A percentile compares a stretch with the other conserved stretches of the same genome.
These are phyloP conservation scores for Drechslerella coelobrocha DNA, from an alignment of 2,329 filamentous ascomycete genomes.

Conservation along the genomic window DNA sequence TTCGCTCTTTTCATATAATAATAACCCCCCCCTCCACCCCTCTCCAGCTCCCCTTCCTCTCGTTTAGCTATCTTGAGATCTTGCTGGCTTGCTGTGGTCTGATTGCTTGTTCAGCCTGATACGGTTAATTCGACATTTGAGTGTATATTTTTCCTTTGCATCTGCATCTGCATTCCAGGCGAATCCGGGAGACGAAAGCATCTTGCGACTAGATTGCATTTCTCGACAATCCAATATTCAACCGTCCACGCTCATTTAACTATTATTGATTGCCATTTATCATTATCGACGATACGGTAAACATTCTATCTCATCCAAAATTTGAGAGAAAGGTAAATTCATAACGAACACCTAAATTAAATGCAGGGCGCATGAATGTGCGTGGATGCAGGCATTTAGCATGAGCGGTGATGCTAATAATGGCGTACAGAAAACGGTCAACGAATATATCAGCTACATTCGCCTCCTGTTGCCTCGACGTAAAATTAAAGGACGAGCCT, in stretches of 20 bases:
- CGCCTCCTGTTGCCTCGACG: too few relatives aligned
- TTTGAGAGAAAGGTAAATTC: too few relatives aligned
- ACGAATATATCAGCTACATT: too few relatives aligned
- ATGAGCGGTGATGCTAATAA: too few relatives aligned
- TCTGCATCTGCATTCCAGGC: constrained; percentile 60
- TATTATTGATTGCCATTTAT: background rate
- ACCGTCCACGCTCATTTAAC: background rate
- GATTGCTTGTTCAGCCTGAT: constrained; percentile 58
- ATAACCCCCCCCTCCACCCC: constrained; percentile 1
- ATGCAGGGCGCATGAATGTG: too few relatives aligned
- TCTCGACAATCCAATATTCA: background rate
- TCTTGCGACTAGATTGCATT: background rate
- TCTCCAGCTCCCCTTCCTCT: background rate
- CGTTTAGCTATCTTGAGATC: background rate
- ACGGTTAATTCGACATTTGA: constrained; percentile 66
- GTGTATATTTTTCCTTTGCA: constrained; percentile 52
- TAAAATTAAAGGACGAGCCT: too few relatives aligned
- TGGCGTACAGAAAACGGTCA: too few relatives aligned
- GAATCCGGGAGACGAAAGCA: constrained; percentile 55
- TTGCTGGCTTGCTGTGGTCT: constrained; percentile 33
- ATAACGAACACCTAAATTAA: too few relatives aligned
- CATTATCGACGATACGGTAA: background rate
- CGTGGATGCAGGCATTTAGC: too few relatives aligned
- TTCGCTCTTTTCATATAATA: constrained; percentile 6
- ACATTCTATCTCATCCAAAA: background rate